Base-by-base conservation (phyloP, 805 yeast species). In the Sugiyamaella chiloensis region DNA sequence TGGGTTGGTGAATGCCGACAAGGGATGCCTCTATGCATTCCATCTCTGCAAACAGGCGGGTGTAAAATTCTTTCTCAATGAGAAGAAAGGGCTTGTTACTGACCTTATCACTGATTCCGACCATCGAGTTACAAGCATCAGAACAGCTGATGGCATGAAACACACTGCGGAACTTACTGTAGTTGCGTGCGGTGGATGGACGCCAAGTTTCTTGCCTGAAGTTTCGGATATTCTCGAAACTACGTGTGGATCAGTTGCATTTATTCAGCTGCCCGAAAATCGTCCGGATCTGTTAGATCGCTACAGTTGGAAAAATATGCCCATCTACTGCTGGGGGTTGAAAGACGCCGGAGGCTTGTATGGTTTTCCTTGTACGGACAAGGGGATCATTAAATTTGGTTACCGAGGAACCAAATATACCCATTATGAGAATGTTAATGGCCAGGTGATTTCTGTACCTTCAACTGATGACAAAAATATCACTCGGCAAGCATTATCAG, bases 181-280 rank as follows among this genome's bases (percentile, higher is more conserved):
- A 23, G 46, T 46, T 20, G 17, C 50, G n/a, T 45, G 39, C 7
- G 50, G 50, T 14, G 46, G 46, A 11, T 46, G 50, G 50, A 23
- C 46, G 2, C 26, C 50, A 12, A 26, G 39, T 16, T 24, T 46
- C 17, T 40, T 46, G 4, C 23, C 37, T 11, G 46, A 46, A 16
- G 19, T 41, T 16, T 36, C 26, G 5, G 50, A 37, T 7, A 40
- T 46, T 21, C 42, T 19, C 19, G 50, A 46, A 23, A 44, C 50
- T 4, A 16, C 50, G 5, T 30, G 46, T 9, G 50, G 50, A 11
- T 39, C 29, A 14, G 27, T 46, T 7, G 16, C 40, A 14, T 16
- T 31, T 11, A 26, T 46, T 35, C 31, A 44, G 16, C 26, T 44
- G 24, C 47, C 47, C 12, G 42, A 34, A n/a, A 20, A 44, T 24